phyloP scores from a whole-genome alignment of 768 basidiomycete genomes.

The Pisolithus microcarpus region DNA sequence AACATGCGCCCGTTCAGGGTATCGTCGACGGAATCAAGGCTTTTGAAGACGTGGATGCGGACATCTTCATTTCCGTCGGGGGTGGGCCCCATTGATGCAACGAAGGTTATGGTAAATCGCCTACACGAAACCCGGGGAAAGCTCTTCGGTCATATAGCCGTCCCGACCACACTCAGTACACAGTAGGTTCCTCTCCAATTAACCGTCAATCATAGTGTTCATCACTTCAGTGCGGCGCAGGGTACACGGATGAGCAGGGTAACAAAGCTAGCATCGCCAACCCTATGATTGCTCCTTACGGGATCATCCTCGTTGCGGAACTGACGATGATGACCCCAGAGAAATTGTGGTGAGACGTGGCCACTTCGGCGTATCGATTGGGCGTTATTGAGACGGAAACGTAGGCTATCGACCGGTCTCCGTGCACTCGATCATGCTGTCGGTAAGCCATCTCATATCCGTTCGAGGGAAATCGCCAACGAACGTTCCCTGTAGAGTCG shows the following conservation, averaged over 20 bases:
- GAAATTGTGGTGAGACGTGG: conserved; percentile 50
- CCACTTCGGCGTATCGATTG: not conserved
- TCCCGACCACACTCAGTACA: conserved; percentile 79
- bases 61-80: conserved; percentile 67
- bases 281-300: conserved; percentile 56
- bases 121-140: conserved; percentile 49
- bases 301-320: conserved; percentile 72
- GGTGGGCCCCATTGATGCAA: conserved; percentile 78
- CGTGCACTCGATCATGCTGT: conserved; percentile 76
- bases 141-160: conserved; percentile 61
- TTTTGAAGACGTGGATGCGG: conserved; percentile 51
- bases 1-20: conserved; percentile 64
- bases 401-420: conserved; percentile 72
- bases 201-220: not conserved
- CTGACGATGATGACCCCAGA: conserved; percentile 68
- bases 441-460: conserved; percentile 33
- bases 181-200: conserved; percentile 27
- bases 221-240: conserved; percentile 48
- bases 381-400: conserved; percentile 8
- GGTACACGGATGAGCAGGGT: conserved; percentile 65
- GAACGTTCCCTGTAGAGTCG: conserved; percentile 31
- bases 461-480: not conserved
- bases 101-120: conserved; percentile 64
- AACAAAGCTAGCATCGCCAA: conserved; percentile 50
- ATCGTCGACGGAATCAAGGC: conserved; percentile 50